Percentiles rank a stretch among this genome's conserved stretches.
These are phyloP conservation scores for Pichia sp. DNA, from an alignment of 1,139 yeast genomes.

Conservation along the genomic window DNA sequence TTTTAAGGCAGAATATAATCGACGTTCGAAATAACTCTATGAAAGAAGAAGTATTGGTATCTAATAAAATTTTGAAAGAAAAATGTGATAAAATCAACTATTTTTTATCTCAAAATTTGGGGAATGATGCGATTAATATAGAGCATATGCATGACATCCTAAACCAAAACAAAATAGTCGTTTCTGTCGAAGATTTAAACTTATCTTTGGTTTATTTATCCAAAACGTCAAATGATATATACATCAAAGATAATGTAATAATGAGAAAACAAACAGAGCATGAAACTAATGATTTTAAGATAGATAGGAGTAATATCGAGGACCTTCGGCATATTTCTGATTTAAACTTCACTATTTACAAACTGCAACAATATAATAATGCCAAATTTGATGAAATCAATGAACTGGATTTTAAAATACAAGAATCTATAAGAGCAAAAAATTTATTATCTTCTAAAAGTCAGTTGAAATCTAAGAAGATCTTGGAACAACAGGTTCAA, in stretches of 20 bases:
- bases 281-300: neutral
- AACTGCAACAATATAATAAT: conserved; percentile 17
- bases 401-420: conserved; percentile 12
- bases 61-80: neutral
- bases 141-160: conserved; percentile 3
- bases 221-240: conserved; percentile 11
- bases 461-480: conserved; percentile 22
- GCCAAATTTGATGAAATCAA: conserved; percentile 14
- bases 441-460: conserved; percentile 20
- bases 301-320: conserved; percentile 9
- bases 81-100: neutral
- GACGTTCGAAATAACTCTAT: neutral
- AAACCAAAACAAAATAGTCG: neutral
- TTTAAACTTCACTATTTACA: conserved; percentile 23
- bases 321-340: conserved; percentile 23
- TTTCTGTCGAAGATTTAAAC: conserved; percentile 17
- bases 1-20: neutral
- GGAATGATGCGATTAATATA: conserved; percentile 5
- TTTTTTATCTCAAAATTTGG: neutral
- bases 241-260: conserved; percentile 1
- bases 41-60: neutral
- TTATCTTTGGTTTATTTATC: conserved; percentile 20
- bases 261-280: conserved; percentile 1
- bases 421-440: conserved; percentile 14
- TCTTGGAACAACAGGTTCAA: conserved; percentile 28